Conservation (phyloP, 2,329 filamentous ascomycete genomes). For the Aspergillus amoenus region DNA sequence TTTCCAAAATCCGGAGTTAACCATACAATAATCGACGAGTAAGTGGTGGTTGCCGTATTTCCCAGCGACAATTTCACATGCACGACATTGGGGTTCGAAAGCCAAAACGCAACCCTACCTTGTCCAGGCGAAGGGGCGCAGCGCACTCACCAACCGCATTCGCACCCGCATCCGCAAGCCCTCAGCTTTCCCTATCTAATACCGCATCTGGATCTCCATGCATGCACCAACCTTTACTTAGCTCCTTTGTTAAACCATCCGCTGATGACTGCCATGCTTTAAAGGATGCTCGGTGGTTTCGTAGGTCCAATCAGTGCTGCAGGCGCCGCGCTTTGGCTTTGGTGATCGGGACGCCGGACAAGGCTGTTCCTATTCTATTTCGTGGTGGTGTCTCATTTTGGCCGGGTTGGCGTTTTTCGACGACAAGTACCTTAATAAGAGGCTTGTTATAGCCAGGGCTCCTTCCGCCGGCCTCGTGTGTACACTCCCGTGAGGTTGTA, state of each 20-base stretch:
- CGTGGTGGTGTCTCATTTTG: background rate
- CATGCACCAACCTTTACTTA: background rate
- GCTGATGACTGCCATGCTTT: background rate
- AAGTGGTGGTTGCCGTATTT: background rate
- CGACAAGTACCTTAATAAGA: background rate
- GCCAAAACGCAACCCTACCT: background rate
- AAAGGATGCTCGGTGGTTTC: background rate
- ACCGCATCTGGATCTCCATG: background rate
- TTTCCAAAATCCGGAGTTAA: background rate
- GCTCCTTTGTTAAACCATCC: background rate
- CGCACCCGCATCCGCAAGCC: background rate
- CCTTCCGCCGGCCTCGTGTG: background rate
- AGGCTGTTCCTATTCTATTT: background rate
- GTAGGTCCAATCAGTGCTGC: background rate
- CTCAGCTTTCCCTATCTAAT: background rate
- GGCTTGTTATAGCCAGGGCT: background rate
- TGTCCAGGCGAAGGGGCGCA: background rate
- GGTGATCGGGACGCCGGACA: background rate
- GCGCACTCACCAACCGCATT: background rate
- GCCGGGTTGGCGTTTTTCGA: background rate
- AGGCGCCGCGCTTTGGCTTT: background rate
- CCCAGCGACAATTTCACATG: constrained; percentile 1
- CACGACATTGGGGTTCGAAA: background rate
- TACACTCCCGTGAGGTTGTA: background rate
- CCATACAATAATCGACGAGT: background rate